A percentile compares a stretch with the other conserved stretches of the same genome.
Evolutionary conservation across 257 asterid species (phyloP).

Genomic region (Ocimum tenuiflorum): DNA sequence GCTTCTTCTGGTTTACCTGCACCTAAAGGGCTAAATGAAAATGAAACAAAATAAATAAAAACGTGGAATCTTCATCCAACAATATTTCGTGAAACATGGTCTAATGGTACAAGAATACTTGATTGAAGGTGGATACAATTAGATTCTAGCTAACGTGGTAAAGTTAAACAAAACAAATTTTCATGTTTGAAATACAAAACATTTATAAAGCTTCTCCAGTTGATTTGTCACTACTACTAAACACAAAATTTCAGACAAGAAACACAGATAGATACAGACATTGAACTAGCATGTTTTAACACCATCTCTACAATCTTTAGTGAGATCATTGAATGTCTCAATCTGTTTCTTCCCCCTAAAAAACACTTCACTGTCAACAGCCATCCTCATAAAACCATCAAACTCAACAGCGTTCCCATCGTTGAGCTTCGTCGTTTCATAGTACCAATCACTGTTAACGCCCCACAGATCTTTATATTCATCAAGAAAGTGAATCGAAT

Average conservation of each 20-base stretch:
- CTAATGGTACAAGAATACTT: too few species aligned
- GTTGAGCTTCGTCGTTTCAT: constrained; percentile 56
- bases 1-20: too few species aligned
- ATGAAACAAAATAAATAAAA: neutral
- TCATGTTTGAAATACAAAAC: too few species aligned
- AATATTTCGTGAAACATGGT: too few species aligned
- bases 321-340: constrained; percentile 78
- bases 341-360: constrained; percentile 63
- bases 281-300: constrained; percentile 45
- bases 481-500: constrained; percentile 61
- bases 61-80: neutral
- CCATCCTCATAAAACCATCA: constrained; percentile 73
- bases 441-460: constrained; percentile 59
- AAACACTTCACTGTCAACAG: constrained; percentile 76
- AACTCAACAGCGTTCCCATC: constrained; percentile 63
- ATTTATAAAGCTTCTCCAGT: too few species aligned
- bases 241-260: neutral
- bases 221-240: too few species aligned
- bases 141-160: too few species aligned
- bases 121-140: too few species aligned
- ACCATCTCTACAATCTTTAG: constrained; percentile 79
- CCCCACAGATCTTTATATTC: constrained; percentile 75
- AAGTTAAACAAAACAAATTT: too few species aligned
- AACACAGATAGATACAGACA: neutral
- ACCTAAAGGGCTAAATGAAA: too few species aligned